Base-by-base conservation (phyloP, 2,329 filamentous ascomycete genomes). In the Fusarium keratoplasticum region DNA sequence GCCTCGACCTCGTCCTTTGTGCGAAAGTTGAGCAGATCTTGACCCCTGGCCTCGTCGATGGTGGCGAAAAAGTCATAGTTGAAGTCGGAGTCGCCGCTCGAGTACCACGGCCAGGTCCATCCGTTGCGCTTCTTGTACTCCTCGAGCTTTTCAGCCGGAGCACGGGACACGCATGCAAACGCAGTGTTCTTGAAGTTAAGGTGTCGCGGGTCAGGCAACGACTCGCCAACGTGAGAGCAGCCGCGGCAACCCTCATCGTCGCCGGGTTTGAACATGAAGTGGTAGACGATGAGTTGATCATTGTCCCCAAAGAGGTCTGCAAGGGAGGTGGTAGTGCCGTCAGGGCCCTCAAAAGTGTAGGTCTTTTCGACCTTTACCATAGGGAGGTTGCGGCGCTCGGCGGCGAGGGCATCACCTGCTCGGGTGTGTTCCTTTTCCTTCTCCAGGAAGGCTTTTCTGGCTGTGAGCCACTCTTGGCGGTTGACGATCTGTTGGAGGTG, bases 181-280 rank as follows among this genome's bases (percentile, higher is more conserved):
- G 80, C 81, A 0, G 83, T 85, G 54, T 83, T 79, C 35, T 84
- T 80, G 36, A 79, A 73, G 31, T 77, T 73, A n/a, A 86, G 72
- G 67, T 86, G 83, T 35, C 77, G 71, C 3, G 84, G 77, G 29
- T 81, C 77, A 0, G 84, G 84, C 18, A 86, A 75, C 50, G 82
- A 79, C 38, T 86, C 84, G 38, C 79, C 81, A 18, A 81, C 71
- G 54, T 84, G 81, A 9, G 80, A 80, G 73, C 84, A 87, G 6
- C 82, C 84, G 18, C 76, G 67, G 66, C 84, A 87, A 29, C 80
- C 84, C 7, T 73, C 66, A 4, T 81, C 77, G 2, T 80, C 74
- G 4, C 77, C 71, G 2, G 83, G 82, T 0, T 71, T 76, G 64
- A 86, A 84, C 85, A 87, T 87, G 80, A 86, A 86, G 76, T 87